Evolutionary conservation across 495 filamentous ascomycete species (phyloP).

Genomic region (Chaetomium fimeti): DNA sequence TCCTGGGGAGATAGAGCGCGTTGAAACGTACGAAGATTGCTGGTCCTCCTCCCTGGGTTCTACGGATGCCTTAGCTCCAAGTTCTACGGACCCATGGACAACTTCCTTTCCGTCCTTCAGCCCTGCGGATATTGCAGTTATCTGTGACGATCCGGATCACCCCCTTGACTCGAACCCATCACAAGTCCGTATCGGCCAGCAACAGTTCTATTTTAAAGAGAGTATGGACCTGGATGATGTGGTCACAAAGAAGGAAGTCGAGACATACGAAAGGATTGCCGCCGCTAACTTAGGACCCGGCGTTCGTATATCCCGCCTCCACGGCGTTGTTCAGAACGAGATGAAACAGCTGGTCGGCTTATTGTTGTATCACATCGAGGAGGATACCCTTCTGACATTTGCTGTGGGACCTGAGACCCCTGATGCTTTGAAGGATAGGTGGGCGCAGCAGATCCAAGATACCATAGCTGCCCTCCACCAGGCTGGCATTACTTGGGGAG

Average conservation of each 20-base stretch:
- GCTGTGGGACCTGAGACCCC: slow-evolving; percentile 7
- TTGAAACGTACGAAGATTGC: neutral
- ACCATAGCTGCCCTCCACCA: slow-evolving; percentile 3
- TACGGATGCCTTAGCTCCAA: too few species aligned
- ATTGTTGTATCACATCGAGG: slow-evolving; percentile 4
- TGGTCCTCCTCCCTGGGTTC: neutral
- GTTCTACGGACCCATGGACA: neutral
- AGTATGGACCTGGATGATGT: neutral
- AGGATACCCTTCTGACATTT: neutral
- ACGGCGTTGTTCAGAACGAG: slow-evolving; percentile 7
- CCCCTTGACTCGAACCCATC: slow-evolving; percentile 6
- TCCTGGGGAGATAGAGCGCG: neutral
- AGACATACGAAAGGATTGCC: slow-evolving; percentile 5
- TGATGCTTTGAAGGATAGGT: slow-evolving; percentile 9
- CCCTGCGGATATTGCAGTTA: neutral
- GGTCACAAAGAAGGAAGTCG: neutral
- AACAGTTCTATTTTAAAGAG: slow-evolving; percentile 2
- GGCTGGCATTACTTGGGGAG: slow-evolving; percentile 31
- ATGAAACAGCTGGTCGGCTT: slow-evolving; percentile 6
- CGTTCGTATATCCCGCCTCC: slow-evolving; percentile 5
- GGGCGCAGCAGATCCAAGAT: slow-evolving; percentile 7
- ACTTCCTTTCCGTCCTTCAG: slow-evolving; percentile 10
- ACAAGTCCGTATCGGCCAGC: slow-evolving; percentile 1
- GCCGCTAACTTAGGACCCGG: neutral
- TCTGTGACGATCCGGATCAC: slow-evolving; percentile 8